These are phyloP conservation scores for Gastrolobium bilobum DNA, from an alignment of 306 rosid species.

Conservation along the genomic window DNA sequence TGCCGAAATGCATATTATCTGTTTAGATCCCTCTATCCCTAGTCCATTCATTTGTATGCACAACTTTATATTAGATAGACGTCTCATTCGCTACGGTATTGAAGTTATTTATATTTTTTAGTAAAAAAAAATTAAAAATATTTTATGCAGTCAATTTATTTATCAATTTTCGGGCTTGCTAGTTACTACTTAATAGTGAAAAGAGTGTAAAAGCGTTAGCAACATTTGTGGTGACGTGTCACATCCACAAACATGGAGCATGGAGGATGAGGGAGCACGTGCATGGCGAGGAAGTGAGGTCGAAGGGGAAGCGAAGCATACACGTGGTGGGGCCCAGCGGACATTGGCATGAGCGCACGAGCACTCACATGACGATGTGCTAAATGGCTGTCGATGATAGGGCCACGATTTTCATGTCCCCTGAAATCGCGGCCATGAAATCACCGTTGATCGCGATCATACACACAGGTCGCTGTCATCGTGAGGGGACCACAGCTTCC, in stretches of 20 bases:
- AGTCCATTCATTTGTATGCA: neutral
- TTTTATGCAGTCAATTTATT: neutral
- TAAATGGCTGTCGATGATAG: conserved; percentile 36
- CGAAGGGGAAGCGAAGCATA: neutral
- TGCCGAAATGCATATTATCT: neutral
- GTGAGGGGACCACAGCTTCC: neutral
- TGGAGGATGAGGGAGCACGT: conserved; percentile 48
- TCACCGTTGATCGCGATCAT: conserved; percentile 54
- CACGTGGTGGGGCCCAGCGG: conserved; percentile 69
- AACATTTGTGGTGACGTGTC: conserved; percentile 33
- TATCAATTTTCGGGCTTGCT: neutral
- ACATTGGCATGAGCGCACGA: conserved; percentile 57
- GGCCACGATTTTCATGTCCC: conserved; percentile 57
- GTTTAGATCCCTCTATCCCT: neutral
- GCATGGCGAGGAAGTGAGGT: conserved; percentile 43
- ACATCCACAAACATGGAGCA: neutral
- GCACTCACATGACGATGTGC: conserved; percentile 64
- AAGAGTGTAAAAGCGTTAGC: neutral
- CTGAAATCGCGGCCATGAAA: conserved; percentile 57
- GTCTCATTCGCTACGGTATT: neutral
- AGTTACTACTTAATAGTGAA: neutral
- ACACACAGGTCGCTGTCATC: conserved; percentile 10
- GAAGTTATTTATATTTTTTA: too few relatives aligned
- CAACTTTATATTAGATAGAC: neutral
- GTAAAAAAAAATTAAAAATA: neutral